Evolutionary conservation across 306 rosid genomes (phyloP).

Genomic region (Cotoneaster glaucophyllus): DNA sequence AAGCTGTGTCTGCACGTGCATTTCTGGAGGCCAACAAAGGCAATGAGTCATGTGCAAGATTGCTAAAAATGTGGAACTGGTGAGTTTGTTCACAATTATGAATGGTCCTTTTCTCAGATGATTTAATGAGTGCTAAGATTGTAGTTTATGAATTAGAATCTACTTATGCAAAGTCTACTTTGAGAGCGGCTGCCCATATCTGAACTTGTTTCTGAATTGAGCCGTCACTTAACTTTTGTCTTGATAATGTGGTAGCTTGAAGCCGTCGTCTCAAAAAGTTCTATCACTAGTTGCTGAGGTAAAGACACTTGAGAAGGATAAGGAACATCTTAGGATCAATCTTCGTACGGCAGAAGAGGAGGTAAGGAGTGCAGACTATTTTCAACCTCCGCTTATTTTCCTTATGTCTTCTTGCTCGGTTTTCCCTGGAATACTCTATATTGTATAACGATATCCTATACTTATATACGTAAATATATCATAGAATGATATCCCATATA

Average conservation of each 20-base stretch:
- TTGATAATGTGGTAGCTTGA: constrained; percentile 43
- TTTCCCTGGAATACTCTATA: background rate
- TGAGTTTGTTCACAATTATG: constrained; percentile 19
- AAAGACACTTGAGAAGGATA: constrained; percentile 65
- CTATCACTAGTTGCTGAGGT: constrained; percentile 58
- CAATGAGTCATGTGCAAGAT: constrained; percentile 47
- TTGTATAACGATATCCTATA: background rate
- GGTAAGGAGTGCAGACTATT: constrained; percentile 37
- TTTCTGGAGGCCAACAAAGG: constrained; percentile 55
- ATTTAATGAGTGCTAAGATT: background rate
- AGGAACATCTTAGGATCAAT: constrained; percentile 68
- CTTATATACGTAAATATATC: background rate
- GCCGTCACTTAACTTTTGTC: background rate
- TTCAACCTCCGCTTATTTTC: background rate
- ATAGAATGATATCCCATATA: too few species aligned
- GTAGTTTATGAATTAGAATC: background rate
- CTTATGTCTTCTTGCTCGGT: background rate
- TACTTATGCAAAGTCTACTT: background rate
- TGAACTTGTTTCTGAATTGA: constrained; percentile 1
- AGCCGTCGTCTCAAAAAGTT: constrained; percentile 53
- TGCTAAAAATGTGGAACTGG: constrained; percentile 70
- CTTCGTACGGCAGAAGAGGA: constrained; percentile 88
- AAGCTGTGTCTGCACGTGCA: constrained; percentile 42
- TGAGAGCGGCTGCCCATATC: background rate
- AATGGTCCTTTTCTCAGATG: background rate